Evolutionary conservation across 179 eudicot species (phyloP).

Genomic region (Silene coronaria): DNA sequence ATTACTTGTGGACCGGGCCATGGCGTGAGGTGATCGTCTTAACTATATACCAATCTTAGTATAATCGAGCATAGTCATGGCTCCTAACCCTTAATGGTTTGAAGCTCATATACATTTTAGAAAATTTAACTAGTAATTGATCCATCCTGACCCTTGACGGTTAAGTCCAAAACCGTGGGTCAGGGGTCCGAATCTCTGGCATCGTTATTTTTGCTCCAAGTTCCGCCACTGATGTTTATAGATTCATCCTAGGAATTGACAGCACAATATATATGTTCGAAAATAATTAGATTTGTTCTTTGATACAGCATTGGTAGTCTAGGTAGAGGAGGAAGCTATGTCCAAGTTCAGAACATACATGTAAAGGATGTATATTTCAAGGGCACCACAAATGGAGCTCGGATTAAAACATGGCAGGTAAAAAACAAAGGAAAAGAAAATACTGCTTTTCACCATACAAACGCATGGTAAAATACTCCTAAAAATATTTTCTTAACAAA

Average conservation of each 20-base stretch:
- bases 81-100: neutral
- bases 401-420: conserved; percentile 60
- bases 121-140: too few species aligned
- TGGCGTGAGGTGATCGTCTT: conserved; percentile 39
- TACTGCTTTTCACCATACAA: neutral
- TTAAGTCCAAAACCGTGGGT: neutral
- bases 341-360: conserved; percentile 42
- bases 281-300: neutral
- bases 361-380: conserved; percentile 39
- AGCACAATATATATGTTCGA: neutral
- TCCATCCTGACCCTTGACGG: neutral
- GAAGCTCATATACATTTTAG: neutral
- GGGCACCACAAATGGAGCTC: conserved; percentile 63
- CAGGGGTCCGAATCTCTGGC: too few species aligned
- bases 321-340: conserved; percentile 44
- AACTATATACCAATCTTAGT: neutral
- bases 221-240: neutral
- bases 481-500: neutral
- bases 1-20: conserved; percentile 56
- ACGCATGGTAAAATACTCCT: neutral
- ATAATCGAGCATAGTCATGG: neutral
- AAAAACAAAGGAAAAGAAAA: neutral
- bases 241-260: neutral
- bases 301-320: conserved; percentile 56
- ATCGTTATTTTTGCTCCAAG: too few species aligned